These are phyloP conservation scores for Fusarium nygamai DNA, from an alignment of 2,329 filamentous ascomycete genomes.

Conservation along the genomic window DNA sequence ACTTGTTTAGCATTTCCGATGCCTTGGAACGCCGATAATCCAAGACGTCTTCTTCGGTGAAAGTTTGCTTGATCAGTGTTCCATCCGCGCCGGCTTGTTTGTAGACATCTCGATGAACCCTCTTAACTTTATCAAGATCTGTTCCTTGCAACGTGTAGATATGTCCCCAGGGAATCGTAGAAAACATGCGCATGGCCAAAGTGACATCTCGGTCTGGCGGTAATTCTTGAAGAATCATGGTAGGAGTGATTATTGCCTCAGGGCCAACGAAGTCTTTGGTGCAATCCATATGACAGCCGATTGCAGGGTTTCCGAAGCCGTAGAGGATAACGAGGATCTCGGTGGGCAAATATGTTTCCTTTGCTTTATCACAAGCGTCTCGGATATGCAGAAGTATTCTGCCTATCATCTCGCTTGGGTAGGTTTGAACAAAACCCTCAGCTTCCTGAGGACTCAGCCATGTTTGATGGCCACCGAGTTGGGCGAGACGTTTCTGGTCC, in stretches of 20 bases:
- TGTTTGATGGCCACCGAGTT: background rate
- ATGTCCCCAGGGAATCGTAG: background rate
- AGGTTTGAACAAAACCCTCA: background rate
- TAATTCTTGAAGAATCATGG: background rate
- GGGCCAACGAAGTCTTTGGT: background rate
- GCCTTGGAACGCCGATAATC: background rate
- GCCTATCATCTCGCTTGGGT: background rate
- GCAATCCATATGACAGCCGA: slow-evolving; percentile 1
- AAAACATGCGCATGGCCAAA: background rate
- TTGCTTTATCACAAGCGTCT: background rate
- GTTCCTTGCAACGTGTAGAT: background rate
- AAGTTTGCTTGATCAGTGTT: background rate
- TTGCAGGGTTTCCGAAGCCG: background rate
- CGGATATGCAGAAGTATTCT: background rate
- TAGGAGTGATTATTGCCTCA: background rate
- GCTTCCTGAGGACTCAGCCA: background rate
- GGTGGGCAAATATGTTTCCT: background rate
- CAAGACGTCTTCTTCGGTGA: background rate
- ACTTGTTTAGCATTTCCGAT: rapidly evolving
- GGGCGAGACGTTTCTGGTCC: background rate
- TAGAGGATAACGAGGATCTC: background rate
- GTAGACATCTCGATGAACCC: background rate
- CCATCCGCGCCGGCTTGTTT: background rate
- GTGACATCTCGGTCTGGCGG: background rate
- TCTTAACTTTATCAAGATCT: background rate